Evolutionary conservation across 768 basidiomycete genomes (phyloP).

Genomic region (Hygrophorus russula): DNA sequence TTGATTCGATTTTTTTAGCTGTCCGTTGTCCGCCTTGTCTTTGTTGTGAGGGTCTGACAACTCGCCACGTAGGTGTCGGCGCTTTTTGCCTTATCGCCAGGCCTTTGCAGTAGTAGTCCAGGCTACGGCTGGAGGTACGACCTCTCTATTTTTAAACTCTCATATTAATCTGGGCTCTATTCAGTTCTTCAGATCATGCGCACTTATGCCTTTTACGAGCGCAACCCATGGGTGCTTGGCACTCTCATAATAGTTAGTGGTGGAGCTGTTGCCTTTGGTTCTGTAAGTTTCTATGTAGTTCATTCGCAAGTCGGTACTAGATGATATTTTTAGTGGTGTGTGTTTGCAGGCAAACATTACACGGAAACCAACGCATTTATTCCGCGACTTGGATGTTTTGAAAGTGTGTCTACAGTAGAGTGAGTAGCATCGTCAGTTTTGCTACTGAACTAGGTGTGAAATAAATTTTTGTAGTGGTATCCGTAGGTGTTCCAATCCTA

Average conservation of each 20-base stretch:
- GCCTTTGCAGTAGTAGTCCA: slow-evolving; percentile 23
- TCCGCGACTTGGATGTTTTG: background rate
- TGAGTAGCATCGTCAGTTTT: background rate
- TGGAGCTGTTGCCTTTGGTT: slow-evolving; percentile 16
- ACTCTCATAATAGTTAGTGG: slow-evolving; percentile 17
- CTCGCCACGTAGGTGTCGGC: slow-evolving; percentile 17
- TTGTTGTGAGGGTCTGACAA: background rate
- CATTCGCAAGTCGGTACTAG: background rate
- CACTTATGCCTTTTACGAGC: slow-evolving; percentile 30
- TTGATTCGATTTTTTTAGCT: background rate
- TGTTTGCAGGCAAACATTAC: background rate
- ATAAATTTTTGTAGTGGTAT: background rate
- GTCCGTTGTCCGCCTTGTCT: background rate
- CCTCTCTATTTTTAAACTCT: background rate
- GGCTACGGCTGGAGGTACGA: slow-evolving; percentile 22
- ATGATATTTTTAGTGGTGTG: slow-evolving; percentile 11
- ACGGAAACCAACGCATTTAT: background rate
- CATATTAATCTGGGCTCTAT: background rate
- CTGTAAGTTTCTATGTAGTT: slow-evolving; percentile 15
- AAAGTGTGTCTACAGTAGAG: background rate
- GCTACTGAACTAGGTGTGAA: background rate
- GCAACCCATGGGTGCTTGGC: slow-evolving; percentile 18
- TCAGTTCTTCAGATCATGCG: slow-evolving; percentile 30
- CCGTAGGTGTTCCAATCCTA: background rate
- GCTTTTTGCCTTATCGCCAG: slow-evolving; percentile 23